A percentile compares a stretch with the other conserved stretches of the same genome.
Evolutionary conservation across 768 basidiomycete genomes (phyloP).

Genomic region (Lactarius sanguifluus): DNA sequence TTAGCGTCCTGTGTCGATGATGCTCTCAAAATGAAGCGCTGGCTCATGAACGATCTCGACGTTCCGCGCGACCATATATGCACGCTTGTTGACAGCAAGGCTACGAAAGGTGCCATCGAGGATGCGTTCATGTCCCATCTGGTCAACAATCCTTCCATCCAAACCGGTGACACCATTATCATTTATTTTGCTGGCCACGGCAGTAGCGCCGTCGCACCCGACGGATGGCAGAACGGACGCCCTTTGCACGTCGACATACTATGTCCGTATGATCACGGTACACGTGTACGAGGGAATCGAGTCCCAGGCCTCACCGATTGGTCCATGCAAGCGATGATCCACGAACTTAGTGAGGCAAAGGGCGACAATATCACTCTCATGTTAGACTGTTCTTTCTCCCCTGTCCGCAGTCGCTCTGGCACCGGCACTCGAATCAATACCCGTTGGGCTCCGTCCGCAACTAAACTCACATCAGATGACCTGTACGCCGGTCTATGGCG

Average conservation of each 20-base stretch:
- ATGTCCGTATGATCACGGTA: slow-evolving; percentile 67
- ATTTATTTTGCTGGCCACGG: slow-evolving; percentile 79
- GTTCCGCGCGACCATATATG: slow-evolving; percentile 60
- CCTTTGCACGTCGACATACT: slow-evolving; percentile 53
- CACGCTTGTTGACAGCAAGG: slow-evolving; percentile 55
- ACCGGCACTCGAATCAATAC: slow-evolving; percentile 48
- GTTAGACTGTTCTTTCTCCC: slow-evolving; percentile 63
- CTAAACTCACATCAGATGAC: slow-evolving; percentile 54
- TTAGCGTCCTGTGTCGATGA: slow-evolving; percentile 66
- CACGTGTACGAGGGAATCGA: slow-evolving; percentile 45
- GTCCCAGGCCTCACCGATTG: slow-evolving; percentile 67
- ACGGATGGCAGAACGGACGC: slow-evolving; percentile 55
- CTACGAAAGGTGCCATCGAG: slow-evolving; percentile 62
- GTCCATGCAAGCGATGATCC: slow-evolving; percentile 61
- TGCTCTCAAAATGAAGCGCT: slow-evolving; percentile 55
- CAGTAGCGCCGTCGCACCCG: slow-evolving; percentile 54
- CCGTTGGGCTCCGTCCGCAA: slow-evolving; percentile 57
- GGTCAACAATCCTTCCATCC: slow-evolving; percentile 58
- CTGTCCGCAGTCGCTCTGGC: slow-evolving; percentile 40
- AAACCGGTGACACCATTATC: slow-evolving; percentile 61
- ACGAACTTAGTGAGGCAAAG: slow-evolving; percentile 53
- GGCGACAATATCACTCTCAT: slow-evolving; percentile 71
- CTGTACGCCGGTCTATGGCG: slow-evolving; percentile 58
- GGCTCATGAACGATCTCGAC: slow-evolving; percentile 55
- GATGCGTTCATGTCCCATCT: slow-evolving; percentile 60